Percentiles rank a stretch among this genome's conserved stretches.
These are phyloP conservation scores for Polysphondylium violaceum DNA, from an alignment of 78 protist genomes.

Conservation along the genomic window DNA sequence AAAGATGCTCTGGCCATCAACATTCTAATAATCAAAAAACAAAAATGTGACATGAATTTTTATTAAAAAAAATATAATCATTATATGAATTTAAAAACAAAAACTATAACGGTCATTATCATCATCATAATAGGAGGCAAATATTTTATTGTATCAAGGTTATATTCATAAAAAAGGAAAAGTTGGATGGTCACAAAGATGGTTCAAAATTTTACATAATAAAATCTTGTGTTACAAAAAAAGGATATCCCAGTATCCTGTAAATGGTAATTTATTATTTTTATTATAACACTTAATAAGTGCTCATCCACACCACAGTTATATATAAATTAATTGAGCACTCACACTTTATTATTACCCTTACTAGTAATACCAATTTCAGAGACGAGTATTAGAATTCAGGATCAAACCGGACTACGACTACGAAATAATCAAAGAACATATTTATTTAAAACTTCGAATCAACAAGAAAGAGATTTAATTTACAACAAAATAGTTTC, in stretches of 20 bases:
- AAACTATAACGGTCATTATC: not conserved
- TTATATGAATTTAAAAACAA: not conserved
- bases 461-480: constrained; percentile 35
- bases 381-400: constrained; percentile 4
- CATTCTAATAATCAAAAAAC: no score
- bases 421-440: constrained; percentile 18
- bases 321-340: no score
- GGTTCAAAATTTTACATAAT: constrained; percentile 34
- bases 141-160: constrained; percentile 17
- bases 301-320: no score
- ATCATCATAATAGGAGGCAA: no score
- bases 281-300: no score
- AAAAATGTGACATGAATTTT: no score
- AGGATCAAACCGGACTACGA: not conserved
- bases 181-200: constrained; percentile 53
- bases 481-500: constrained; percentile 32
- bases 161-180: constrained; percentile 52
- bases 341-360: no score
- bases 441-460: constrained; percentile 18
- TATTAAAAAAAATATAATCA: not conserved
- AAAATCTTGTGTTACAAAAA: constrained; percentile 41
- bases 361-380: constrained; percentile 42
- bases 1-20: no score
- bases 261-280: constrained; percentile 18
- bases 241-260: constrained; percentile 24